Base-by-base conservation (phyloP, 2,329 filamentous ascomycete genomes). In the Aaosphaeria pasadenensis region DNA sequence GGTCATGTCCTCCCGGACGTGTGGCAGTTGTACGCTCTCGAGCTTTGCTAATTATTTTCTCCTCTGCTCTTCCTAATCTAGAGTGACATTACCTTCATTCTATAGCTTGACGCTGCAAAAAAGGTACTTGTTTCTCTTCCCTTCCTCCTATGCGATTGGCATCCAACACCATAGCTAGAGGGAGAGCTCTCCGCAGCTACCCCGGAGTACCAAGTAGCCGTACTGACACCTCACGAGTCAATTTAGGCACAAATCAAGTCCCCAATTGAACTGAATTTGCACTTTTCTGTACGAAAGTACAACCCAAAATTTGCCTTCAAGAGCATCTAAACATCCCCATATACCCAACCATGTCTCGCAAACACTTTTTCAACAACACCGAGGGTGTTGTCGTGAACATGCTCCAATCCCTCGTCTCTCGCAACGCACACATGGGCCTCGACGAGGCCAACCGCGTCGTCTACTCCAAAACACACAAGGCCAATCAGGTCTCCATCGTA, bases 361-460 rank as follows among this genome's bases (percentile, higher is more conserved):
- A 80, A 64, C 77, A 80, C 59, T 81, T 80, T 64, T 81, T 80
- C 52, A 70, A 74, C 31, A 71, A 71, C 44, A 76, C 76, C 13
- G 71, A 75, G 50, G 76, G 76, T 48, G 71, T 80, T 11, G 77
- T 80, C 1, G 64, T 74, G n/a, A 70, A 74, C 44, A 74, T 74
- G 39, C 70, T 80, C 24, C 71, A 73, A 40, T 74, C 74, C 4
- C 64, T 80, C 17, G 71, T 76, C 30, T 62, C 72, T 2, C 66
- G 75, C 6, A 78, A 79, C 48, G 53, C 55, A 3, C 63, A 69
- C 52, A 66, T 71, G 58, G 69, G 63, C 6, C 72, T 79, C 47
- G 74, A 79, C 50, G 64, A 69, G 5, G 48, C 71, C 5, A 71
- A 78, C 48, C 75, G 76, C 49, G 76, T 79, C 40, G 74, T 79